Percentiles rank a stretch among this genome's conserved stretches.
Evolutionary conservation across 2,329 filamentous ascomycete genomes (phyloP).

Genomic region (Rhexocercosporidium sp.): DNA sequence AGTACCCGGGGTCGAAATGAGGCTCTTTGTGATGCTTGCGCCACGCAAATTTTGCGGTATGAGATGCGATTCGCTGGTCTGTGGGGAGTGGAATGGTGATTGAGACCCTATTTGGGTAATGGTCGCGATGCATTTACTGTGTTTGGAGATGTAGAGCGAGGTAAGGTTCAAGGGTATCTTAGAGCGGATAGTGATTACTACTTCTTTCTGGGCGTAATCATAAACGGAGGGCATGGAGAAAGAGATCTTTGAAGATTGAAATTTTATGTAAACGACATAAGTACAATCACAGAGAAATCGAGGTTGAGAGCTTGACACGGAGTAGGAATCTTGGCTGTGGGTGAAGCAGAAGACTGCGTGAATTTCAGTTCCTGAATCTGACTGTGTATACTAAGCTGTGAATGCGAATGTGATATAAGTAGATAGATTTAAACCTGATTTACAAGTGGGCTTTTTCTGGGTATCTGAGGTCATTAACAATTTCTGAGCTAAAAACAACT

Average conservation of each 20-base stretch:
- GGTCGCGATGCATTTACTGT: no score
- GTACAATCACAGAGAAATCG: not conserved
- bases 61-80: no score
- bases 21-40: no score
- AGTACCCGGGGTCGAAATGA: not conserved
- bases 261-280: not conserved
- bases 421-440: no score
- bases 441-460: no score
- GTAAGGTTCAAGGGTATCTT: not conserved
- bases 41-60: no score
- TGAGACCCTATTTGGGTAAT: no score
- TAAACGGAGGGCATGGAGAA: not conserved
- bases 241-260: not conserved
- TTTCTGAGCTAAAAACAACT: not conserved
- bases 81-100: no score
- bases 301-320: not conserved
- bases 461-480: not conserved
- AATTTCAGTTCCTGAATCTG: not conserved
- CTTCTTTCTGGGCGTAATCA: not conserved
- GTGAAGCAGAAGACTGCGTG: no score
- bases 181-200: not conserved
- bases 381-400: not conserved
- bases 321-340: not conserved
- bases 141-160: no score
- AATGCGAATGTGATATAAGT: no score